A percentile compares a stretch with the other conserved stretches of the same genome.
These are phyloP conservation scores for Kodamaea hsintzibuensis DNA, from an alignment of 805 yeast genomes.

Conservation along the genomic window DNA sequence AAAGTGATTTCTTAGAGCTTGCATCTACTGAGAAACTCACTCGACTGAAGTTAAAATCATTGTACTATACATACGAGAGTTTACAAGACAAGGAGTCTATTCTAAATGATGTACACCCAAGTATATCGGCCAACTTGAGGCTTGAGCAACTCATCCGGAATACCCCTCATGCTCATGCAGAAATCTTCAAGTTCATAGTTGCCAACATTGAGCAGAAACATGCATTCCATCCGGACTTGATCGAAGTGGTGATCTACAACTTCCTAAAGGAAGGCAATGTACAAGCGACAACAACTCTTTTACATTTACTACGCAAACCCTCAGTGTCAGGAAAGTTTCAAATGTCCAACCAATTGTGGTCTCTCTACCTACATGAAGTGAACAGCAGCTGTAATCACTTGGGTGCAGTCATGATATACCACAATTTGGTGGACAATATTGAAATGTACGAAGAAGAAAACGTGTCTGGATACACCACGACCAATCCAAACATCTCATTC, in stretches of 20 bases:
- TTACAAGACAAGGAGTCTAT: not conserved
- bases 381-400: conserved; percentile 24
- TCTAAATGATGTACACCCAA: not conserved
- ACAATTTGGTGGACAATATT: conserved; percentile 34
- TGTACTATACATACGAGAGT: not conserved
- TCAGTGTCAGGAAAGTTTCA: conserved; percentile 10
- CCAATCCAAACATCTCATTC: conserved; percentile 30
- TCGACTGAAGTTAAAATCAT: not conserved
- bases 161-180: not conserved
- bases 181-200: conserved; percentile 11
- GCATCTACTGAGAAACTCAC: not conserved
- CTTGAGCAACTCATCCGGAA: conserved; percentile 2
- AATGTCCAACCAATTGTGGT: conserved; percentile 38
- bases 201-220: conserved; percentile 2
- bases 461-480: conserved; percentile 12
- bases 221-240: conserved; percentile 14
- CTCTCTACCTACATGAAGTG: conserved; percentile 25
- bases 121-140: not conserved
- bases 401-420: conserved; percentile 37
- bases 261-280: conserved; percentile 22
- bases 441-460: conserved; percentile 15
- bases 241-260: conserved; percentile 24
- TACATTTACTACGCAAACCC: conserved; percentile 25
- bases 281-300: conserved; percentile 25
- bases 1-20: not conserved